phyloP scores from a whole-genome alignment of 2,329 filamentous ascomycete genomes.

The Aspergillus fischeri region DNA sequence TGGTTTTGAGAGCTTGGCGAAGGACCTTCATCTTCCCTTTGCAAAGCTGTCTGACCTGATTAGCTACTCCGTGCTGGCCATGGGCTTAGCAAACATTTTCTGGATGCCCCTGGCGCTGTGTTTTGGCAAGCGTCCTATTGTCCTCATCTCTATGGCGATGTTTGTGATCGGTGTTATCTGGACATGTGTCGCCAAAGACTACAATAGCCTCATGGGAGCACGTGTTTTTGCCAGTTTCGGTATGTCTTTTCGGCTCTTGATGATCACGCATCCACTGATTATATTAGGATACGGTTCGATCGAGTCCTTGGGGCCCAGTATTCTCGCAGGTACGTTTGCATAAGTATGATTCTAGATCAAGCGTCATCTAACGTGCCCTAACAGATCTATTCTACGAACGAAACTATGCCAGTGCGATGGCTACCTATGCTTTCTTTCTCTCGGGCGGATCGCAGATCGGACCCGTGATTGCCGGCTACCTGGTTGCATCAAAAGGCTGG shows the following conservation, averaged over 20 bases:
- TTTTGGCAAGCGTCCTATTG: slow-evolving; percentile 35
- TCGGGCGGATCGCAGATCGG: slow-evolving; percentile 33
- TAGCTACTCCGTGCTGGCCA: slow-evolving; percentile 21
- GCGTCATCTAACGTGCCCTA: slow-evolving; percentile 6
- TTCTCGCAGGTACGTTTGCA: slow-evolving; percentile 24
- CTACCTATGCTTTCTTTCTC: slow-evolving; percentile 29
- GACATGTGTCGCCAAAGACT: slow-evolving; percentile 28
- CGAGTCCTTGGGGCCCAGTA: slow-evolving; percentile 32
- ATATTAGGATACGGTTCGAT: slow-evolving; percentile 21
- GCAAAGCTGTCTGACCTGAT: slow-evolving; percentile 16
- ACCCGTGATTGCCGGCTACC: slow-evolving; percentile 32
- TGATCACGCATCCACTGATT: no score
- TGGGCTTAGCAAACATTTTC: slow-evolving; percentile 28
- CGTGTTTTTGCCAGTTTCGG: slow-evolving; percentile 31
- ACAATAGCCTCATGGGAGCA: slow-evolving; percentile 28
- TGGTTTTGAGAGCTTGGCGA: slow-evolving; percentile 19
- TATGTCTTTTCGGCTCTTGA: slow-evolving; percentile 3
- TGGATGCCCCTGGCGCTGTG: slow-evolving; percentile 36
- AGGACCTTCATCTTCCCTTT: slow-evolving; percentile 16
- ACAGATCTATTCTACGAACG: slow-evolving; percentile 25
- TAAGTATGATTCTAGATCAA: no score
- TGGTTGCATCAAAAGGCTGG: slow-evolving; percentile 33
- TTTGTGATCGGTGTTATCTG: slow-evolving; percentile 30
- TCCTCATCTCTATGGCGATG: slow-evolving; percentile 28
- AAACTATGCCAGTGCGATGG: slow-evolving; percentile 30